Evolutionary conservation across 495 filamentous ascomycete genomes (phyloP).

Genomic region (Neurospora cerealis): DNA sequence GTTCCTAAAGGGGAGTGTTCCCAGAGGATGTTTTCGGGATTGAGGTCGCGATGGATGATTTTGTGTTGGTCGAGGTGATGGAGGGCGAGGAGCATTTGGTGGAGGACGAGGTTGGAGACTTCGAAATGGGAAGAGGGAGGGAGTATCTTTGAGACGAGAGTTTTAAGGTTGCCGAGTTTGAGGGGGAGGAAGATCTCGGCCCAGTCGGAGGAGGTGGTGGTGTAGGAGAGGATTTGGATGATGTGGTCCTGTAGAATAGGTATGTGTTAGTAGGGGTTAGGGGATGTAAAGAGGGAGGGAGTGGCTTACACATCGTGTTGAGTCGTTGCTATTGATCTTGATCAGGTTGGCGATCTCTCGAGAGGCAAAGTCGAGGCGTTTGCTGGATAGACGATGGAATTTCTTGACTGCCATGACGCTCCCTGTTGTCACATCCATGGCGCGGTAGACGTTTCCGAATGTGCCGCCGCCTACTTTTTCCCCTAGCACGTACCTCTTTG

Average conservation of each 20-base stretch:
- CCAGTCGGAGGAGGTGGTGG: slow-evolving; percentile 11
- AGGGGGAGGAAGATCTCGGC: slow-evolving; percentile 30
- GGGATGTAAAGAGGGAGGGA: background rate
- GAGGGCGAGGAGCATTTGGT: slow-evolving; percentile 26
- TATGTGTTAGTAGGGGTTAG: background rate
- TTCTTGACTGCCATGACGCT: slow-evolving; percentile 23
- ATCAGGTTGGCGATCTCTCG: slow-evolving; percentile 19
- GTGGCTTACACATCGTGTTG: slow-evolving; percentile 17
- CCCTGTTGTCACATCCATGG: slow-evolving; percentile 15
- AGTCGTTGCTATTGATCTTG: slow-evolving; percentile 14
- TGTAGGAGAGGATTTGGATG: slow-evolving; percentile 16
- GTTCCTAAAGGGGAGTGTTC: slow-evolving; percentile 2
- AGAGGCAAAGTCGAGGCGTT: slow-evolving; percentile 19
- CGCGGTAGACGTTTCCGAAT: slow-evolving; percentile 22
- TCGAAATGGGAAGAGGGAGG: background rate
- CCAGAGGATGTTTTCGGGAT: slow-evolving; percentile 66
- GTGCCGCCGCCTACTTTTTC: slow-evolving; percentile 19
- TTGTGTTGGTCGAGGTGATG: slow-evolving; percentile 32
- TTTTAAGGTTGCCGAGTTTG: slow-evolving; percentile 17
- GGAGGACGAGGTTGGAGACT: slow-evolving; percentile 13
- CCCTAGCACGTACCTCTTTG: slow-evolving; percentile 15
- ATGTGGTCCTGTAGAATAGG: slow-evolving; percentile 17
- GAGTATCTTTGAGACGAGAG: slow-evolving; percentile 1
- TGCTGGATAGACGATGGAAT: slow-evolving; percentile 20
- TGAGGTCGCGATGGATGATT: slow-evolving; percentile 70